Evolutionary conservation across 2,329 filamentous ascomycete genomes (phyloP).

Genomic region (Pestalotiopsis sp.): DNA sequence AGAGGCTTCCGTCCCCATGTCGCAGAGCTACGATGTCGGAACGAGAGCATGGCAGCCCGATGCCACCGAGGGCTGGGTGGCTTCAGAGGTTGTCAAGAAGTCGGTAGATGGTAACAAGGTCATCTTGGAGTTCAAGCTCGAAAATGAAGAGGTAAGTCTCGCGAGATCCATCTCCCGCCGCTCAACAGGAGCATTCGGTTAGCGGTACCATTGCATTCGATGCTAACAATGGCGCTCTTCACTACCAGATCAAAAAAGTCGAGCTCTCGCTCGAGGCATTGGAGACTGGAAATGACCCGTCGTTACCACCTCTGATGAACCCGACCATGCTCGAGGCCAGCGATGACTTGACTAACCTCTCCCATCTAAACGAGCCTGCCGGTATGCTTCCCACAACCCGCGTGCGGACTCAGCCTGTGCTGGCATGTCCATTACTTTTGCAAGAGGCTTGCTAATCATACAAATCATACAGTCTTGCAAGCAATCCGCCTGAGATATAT

Average conservation of each 20-base stretch:
- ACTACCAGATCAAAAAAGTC: slow-evolving; percentile 71
- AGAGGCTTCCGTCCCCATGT: slow-evolving; percentile 59
- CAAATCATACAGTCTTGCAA: slow-evolving; percentile 73
- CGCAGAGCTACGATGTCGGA: slow-evolving; percentile 93
- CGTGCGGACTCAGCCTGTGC: background rate
- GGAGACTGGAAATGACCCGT: slow-evolving; percentile 74
- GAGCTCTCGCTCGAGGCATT: slow-evolving; percentile 78
- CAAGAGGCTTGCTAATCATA: slow-evolving; percentile 17
- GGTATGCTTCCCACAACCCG: slow-evolving; percentile 56
- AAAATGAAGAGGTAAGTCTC: slow-evolving; percentile 83
- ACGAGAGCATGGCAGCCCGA: slow-evolving; percentile 99
- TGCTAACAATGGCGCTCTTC: slow-evolving; percentile 8
- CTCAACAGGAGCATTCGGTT: background rate
- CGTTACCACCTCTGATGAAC: slow-evolving; percentile 94
- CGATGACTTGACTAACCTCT: slow-evolving; percentile 96
- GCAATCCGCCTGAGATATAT: slow-evolving; percentile 96
- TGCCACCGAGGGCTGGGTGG: slow-evolving; percentile 92
- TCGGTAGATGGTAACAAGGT: slow-evolving; percentile 83
- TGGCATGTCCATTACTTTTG: background rate
- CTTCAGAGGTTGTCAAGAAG: slow-evolving; percentile 91
- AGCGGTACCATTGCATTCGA: background rate
- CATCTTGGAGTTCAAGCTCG: slow-evolving; percentile 82
- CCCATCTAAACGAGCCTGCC: slow-evolving; percentile 96
- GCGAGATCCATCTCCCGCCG: slow-evolving; percentile 3
- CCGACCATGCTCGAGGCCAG: slow-evolving; percentile 97